phyloP scores from a whole-genome alignment of 352 stramenopile genomes.

The Globisporangium camurandrum region DNA sequence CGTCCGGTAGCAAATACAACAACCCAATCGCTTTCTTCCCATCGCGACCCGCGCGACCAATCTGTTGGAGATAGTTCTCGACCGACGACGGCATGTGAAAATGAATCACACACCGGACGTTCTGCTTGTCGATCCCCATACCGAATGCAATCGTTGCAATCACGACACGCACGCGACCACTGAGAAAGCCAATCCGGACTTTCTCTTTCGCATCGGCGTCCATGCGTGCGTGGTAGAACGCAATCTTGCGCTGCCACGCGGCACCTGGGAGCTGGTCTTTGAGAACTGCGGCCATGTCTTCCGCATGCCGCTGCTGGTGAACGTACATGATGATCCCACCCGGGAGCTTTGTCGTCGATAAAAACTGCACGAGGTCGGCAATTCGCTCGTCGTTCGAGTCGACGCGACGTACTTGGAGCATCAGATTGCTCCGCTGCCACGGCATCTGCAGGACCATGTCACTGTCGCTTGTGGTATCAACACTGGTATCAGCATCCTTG shows the following conservation, averaged over 20 bases:
- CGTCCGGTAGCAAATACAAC: slow-evolving; percentile 57
- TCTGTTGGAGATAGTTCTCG: slow-evolving; percentile 98
- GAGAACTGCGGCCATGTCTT: slow-evolving; percentile 59
- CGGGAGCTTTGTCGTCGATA: slow-evolving; percentile 17
- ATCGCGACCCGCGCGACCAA: slow-evolving; percentile 93
- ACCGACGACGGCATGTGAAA: slow-evolving; percentile 94
- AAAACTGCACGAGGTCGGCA: slow-evolving; percentile 24
- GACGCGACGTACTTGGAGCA: slow-evolving; percentile 43
- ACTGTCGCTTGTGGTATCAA: slow-evolving; percentile 4
- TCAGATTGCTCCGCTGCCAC: slow-evolving; percentile 66
- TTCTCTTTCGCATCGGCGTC: slow-evolving; percentile 72
- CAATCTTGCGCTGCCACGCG: slow-evolving; percentile 33
- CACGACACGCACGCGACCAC: slow-evolving; percentile 83
- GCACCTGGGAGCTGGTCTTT: slow-evolving; percentile 38
- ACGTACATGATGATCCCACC: slow-evolving; percentile 80
- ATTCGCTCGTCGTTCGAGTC: slow-evolving; percentile 52
- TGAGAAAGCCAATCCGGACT: slow-evolving; percentile 79
- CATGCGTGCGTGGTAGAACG: slow-evolving; percentile 93
- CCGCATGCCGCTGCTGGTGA: slow-evolving; percentile 69
- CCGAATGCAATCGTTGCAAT: slow-evolving; percentile 98
- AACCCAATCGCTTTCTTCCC: slow-evolving; percentile 69
- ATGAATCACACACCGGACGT: slow-evolving; percentile 97
- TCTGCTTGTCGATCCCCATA: slow-evolving; percentile 98
- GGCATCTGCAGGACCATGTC: slow-evolving; percentile 65
- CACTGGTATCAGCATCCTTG: neutral